Evolutionary conservation across 2,329 filamentous ascomycete genomes (phyloP).

Genomic region (Cytospora paraplurivora): DNA sequence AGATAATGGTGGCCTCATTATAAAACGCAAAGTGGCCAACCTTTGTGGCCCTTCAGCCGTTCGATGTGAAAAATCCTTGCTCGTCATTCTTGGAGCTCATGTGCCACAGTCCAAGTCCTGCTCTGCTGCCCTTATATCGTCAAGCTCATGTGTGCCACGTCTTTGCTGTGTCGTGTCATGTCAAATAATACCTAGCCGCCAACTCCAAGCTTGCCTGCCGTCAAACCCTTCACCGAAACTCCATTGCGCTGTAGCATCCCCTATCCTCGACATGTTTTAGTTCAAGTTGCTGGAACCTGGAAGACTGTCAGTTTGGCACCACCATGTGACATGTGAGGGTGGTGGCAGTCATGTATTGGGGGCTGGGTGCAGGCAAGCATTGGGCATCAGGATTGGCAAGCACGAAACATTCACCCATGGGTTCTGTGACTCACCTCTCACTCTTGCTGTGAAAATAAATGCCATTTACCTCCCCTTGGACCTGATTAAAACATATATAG

Average conservation of each 20-base stretch:
- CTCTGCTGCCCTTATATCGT: constrained; percentile 18
- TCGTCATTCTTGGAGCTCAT: not conserved
- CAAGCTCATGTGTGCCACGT: constrained; percentile 19
- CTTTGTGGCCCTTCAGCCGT: not conserved
- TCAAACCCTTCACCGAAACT: constrained; percentile 60
- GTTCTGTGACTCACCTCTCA: constrained; percentile 72
- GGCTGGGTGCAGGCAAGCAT: not conserved
- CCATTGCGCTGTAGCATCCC: constrained; percentile 82
- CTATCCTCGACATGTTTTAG: constrained; percentile 83
- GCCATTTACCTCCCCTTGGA: constrained; percentile 81
- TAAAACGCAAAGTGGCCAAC: not conserved
- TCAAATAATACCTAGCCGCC: constrained; percentile 8
- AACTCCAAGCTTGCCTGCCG: constrained; percentile 18
- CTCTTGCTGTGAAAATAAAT: constrained; percentile 99
- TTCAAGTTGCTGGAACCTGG: constrained; percentile 88
- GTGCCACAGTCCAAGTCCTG: not conserved
- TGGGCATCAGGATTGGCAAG: not conserved
- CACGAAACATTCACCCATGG: constrained; percentile 12
- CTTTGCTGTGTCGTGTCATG: constrained; percentile 3
- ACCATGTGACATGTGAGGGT: constrained; percentile 6
- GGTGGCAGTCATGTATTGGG: not conserved
- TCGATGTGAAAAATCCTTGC: not conserved
- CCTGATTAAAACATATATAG: constrained; percentile 98
- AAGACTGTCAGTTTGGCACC: constrained; percentile 10
- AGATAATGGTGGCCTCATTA: not conserved